Evolutionary conservation across 2,329 filamentous ascomycete species (phyloP).

Genomic region (Orbilia blumenaviensis): DNA sequence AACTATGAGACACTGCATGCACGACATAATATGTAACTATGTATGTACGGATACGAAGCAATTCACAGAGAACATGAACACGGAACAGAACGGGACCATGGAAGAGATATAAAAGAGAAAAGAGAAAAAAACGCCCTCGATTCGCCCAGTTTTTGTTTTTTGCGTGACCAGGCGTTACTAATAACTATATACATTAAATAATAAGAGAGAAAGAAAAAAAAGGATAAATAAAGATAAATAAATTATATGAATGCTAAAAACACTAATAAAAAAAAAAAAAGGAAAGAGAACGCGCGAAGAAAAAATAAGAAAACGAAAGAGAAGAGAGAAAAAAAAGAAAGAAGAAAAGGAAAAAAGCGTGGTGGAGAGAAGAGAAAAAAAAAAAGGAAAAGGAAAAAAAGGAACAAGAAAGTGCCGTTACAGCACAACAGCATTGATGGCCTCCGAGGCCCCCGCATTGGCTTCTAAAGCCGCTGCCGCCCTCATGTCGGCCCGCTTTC

Average conservation of each 20-base stretch:
- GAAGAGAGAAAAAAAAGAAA: not conserved
- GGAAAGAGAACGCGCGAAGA: not conserved
- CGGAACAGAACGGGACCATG: not conserved
- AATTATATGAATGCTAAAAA: not conserved
- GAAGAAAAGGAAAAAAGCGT: not conserved
- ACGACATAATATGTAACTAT: too few species aligned
- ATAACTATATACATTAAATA: not conserved
- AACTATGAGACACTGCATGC: too few species aligned
- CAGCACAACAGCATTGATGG: not conserved
- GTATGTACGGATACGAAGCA: too few species aligned
- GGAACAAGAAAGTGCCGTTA: not conserved
- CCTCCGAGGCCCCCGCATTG: not conserved
- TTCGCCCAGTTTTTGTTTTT: not conserved
- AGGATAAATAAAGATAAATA: not conserved
- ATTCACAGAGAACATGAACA: not conserved
- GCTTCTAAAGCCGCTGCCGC: not conserved
- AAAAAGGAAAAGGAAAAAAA: not conserved
- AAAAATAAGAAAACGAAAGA: not conserved
- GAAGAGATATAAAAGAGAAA: not conserved
- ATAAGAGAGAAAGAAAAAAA: not conserved
- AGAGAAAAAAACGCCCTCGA: constrained; percentile 6
- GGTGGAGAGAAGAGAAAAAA: not conserved
- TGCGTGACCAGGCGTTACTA: not conserved
- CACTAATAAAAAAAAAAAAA: not conserved
- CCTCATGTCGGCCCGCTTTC: not conserved